These are phyloP conservation scores for Potentilla sterilis DNA, from an alignment of 306 rosid species.

Conservation along the genomic window DNA sequence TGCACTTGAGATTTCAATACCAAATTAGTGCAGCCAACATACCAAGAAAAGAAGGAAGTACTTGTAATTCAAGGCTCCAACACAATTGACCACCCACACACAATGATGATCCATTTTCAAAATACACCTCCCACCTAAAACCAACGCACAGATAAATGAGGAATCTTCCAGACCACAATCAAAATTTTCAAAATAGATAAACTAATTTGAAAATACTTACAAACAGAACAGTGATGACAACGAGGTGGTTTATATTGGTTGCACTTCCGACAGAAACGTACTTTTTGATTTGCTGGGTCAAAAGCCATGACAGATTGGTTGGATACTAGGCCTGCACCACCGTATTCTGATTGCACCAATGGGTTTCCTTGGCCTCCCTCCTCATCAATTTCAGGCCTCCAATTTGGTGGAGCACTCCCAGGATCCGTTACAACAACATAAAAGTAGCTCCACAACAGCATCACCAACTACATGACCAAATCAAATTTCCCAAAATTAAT, in stretches of 20 bases:
- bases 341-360: slow-evolving; percentile 38
- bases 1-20: background rate
- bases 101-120: slow-evolving; percentile 88
- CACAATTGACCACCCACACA: slow-evolving; percentile 80
- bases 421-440: slow-evolving; percentile 64
- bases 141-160: slow-evolving; percentile 13
- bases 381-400: slow-evolving; percentile 59
- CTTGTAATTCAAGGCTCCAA: slow-evolving; percentile 79
- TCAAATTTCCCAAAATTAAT: slow-evolving; percentile 14
- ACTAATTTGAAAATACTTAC: slow-evolving; percentile 43
- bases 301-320: slow-evolving; percentile 23
- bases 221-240: slow-evolving; percentile 78
- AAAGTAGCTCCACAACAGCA: slow-evolving; percentile 84
- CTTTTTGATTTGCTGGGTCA: slow-evolving; percentile 35
- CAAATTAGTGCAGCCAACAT: slow-evolving; percentile 20
- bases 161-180: slow-evolving; percentile 11
- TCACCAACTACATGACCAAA: slow-evolving; percentile 63
- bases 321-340: slow-evolving; percentile 18
- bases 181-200: background rate
- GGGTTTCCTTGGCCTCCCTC: slow-evolving; percentile 51
- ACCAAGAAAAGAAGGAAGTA: slow-evolving; percentile 78
- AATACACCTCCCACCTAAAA: slow-evolving; percentile 74
- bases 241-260: slow-evolving; percentile 76
- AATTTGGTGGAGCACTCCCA: slow-evolving; percentile 59
- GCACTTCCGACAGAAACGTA: slow-evolving; percentile 73